phyloP scores from a whole-genome alignment of 2,329 filamentous ascomycete species.

The Diplodia sapinea region DNA sequence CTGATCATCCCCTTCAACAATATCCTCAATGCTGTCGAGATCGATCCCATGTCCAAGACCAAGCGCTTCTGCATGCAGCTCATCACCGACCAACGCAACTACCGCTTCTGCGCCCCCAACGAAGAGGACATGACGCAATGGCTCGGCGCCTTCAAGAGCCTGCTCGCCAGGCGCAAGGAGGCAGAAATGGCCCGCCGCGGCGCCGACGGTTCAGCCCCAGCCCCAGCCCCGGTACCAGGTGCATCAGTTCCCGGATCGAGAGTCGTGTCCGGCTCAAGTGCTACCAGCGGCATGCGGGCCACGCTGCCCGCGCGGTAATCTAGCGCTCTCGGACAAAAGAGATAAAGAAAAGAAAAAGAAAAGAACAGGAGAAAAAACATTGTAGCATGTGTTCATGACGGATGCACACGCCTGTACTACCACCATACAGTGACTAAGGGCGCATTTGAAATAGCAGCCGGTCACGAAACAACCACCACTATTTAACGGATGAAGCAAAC shows the following conservation, averaged over 20 bases:
- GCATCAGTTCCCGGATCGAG: background rate
- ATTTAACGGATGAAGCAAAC: background rate
- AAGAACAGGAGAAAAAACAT: background rate
- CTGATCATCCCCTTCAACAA: conserved; percentile 78
- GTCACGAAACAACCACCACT: background rate
- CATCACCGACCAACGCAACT: conserved; percentile 82
- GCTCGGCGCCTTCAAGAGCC: conserved; percentile 88
- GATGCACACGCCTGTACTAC: conserved; percentile 27
- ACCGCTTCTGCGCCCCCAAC: conserved; percentile 64
- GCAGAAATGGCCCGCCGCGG: conserved; percentile 25
- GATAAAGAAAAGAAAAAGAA: background rate
- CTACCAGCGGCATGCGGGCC: conserved; percentile 7
- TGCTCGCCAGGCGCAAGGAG: conserved; percentile 73
- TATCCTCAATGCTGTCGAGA: conserved; percentile 90
- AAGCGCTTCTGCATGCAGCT: conserved; percentile 90
- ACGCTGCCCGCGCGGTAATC: conserved; percentile 10
- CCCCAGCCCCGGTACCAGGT: background rate
- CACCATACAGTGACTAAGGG: background rate
- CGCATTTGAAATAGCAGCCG: conserved; percentile 15
- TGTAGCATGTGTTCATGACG: conserved; percentile 11
- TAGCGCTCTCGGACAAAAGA: background rate
- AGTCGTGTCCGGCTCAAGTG: conserved; percentile 7
- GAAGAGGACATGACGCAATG: conserved; percentile 85
- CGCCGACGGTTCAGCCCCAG: background rate
- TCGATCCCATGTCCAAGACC: conserved; percentile 82